Conservation (phyloP, 805 yeast species). For the Tetrapisispora phaffii region DNA sequence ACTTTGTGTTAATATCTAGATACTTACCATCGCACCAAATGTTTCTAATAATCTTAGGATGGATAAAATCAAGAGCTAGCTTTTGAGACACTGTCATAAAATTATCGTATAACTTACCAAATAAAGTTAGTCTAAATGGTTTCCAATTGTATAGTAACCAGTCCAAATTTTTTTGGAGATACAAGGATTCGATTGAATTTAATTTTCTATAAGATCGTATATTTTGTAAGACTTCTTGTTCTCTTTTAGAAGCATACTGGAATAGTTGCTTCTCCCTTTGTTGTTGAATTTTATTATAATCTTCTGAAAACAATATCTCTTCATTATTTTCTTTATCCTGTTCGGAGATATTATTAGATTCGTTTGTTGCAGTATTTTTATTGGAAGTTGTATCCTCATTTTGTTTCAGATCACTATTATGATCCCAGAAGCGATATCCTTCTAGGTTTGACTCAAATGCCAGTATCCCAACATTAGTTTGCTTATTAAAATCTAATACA, state of each 20-base stretch:
- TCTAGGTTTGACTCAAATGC: constrained; percentile 32
- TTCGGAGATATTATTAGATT: constrained; percentile 3
- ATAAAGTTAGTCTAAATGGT: constrained; percentile 36
- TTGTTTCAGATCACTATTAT: constrained; percentile 20
- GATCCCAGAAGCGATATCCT: constrained; percentile 35
- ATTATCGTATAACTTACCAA: constrained; percentile 42
- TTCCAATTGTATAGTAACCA: constrained; percentile 34
- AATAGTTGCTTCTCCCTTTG: constrained; percentile 24
- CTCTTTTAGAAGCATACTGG: constrained; percentile 20
- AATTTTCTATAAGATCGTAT: constrained; percentile 33
- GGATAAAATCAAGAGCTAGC: constrained; percentile 41
- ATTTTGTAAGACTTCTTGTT: constrained; percentile 18
- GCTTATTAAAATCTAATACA: constrained; percentile 11
- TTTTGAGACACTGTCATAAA: constrained; percentile 46
- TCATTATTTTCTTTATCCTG: constrained; percentile 1
- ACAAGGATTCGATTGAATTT: constrained; percentile 32
- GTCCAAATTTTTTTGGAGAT: constrained; percentile 34
- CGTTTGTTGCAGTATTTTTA: not conserved
- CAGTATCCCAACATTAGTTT: constrained; percentile 25
- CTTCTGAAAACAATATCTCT: constrained; percentile 8
- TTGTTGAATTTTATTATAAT: constrained; percentile 19
- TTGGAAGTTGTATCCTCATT: not conserved
- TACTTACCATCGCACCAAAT: constrained; percentile 39
- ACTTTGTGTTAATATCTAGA: constrained; percentile 18
- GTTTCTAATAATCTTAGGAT: constrained; percentile 49